phyloP scores from a whole-genome alignment of 345 rosid species.

The Euphorbia lathyris region DNA sequence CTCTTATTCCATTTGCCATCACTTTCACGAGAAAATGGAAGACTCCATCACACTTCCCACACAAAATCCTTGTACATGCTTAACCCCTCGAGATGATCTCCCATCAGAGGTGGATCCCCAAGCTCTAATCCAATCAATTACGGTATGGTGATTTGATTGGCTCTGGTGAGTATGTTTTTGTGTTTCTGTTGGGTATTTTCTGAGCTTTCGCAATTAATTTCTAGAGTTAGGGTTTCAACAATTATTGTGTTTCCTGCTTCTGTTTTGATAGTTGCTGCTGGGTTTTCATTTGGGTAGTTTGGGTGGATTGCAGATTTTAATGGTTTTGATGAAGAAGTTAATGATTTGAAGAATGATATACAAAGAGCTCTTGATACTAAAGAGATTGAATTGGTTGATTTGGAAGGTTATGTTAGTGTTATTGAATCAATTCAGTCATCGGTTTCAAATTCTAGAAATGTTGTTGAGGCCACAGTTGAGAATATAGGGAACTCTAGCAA shows the following conservation, averaged over 20 bases:
- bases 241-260: constrained; percentile 53
- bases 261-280: constrained; percentile 47
- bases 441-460: constrained; percentile 38
- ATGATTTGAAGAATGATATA: constrained; percentile 37
- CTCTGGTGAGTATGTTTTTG: constrained; percentile 42
- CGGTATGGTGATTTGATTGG: constrained; percentile 30
- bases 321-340: constrained; percentile 41
- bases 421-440: constrained; percentile 41
- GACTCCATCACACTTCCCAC: constrained; percentile 8
- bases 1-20: constrained; percentile 32
- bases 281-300: constrained; percentile 52
- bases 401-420: constrained; percentile 40
- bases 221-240: constrained; percentile 52
- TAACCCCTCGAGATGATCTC: constrained; percentile 8
- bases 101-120: constrained; percentile 19
- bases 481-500: too few species aligned
- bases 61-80: constrained; percentile 12
- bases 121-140: constrained; percentile 20
- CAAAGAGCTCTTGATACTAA: constrained; percentile 45
- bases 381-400: constrained; percentile 35
- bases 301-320: constrained; percentile 41
- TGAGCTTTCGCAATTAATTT: constrained; percentile 54
- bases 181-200: constrained; percentile 45
- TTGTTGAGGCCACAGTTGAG: too few species aligned
- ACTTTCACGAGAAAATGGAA: constrained; percentile 17